Base-by-base conservation (phyloP, 225 moss, liverwort and hornwort genomes). In the Neckera pumila region DNA sequence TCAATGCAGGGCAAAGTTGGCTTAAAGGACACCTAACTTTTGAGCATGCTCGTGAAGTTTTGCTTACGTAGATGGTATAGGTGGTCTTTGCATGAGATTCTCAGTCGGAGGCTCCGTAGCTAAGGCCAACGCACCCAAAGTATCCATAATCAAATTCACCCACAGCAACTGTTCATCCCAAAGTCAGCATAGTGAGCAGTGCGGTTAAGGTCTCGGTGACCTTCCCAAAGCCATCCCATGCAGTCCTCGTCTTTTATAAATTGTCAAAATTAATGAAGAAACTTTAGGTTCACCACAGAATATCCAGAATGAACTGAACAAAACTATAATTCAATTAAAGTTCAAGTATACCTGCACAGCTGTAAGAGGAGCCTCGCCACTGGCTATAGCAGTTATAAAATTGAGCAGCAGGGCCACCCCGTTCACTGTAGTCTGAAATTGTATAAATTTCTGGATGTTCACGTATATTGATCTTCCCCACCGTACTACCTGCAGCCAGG, bases 81-180 rank as follows among this genome's bases (percentile, higher is more conserved):
- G 97, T 76, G 94, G 94, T 79, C 91, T 92, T 49, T 96, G 91
- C 97, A 98, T 98, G 53, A 98, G 96, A 75, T 85, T 81, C 57
- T 95, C 91, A 84, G 95, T 96, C 38, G 97, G 97, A 65, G 96
- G 93, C 85, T 98, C 97, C 21, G 98, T 98, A 79, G 98, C 98
- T 89, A 98, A 92, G 27, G 98, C 98, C 86, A 98, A 88, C 88
- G 98, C 98, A 84, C 98, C 98, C 87, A 98, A 87, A 36, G 98
- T 98, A 89, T 98, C 98, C 98, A 98, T 98, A 73, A 98, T 96
- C 90, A 98, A 87, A 88, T 98, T 98, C 83, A 98, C 98, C 98
- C 98, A 98, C 43, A 98, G 87, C 91, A 98, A 90, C 94, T 97
- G 95, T 81, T 66, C 86, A 89, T 80, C 87, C 80, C 89, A 93